Conservation (phyloP, 495 filamentous ascomycete species). For the Tricharina praecox region DNA sequence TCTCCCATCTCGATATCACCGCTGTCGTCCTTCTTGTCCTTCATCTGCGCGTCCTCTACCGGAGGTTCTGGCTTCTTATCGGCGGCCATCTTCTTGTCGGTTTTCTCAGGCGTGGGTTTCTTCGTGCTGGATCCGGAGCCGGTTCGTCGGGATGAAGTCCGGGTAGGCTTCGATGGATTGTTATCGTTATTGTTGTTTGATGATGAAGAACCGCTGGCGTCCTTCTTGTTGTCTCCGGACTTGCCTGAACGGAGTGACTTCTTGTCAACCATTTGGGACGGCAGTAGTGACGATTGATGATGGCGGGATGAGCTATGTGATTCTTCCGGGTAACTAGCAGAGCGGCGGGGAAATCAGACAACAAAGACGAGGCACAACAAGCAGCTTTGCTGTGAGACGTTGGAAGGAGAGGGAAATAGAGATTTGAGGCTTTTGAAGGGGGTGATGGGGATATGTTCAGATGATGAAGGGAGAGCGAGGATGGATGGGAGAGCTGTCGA, state of each 20-base stretch:
- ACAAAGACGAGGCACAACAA: too few species aligned
- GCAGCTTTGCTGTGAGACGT: too few species aligned
- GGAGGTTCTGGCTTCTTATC: slow-evolving; percentile 2
- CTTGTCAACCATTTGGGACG: slow-evolving; percentile 24
- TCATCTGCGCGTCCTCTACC: slow-evolving; percentile 9
- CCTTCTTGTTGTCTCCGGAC: slow-evolving; percentile 17
- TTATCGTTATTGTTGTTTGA: slow-evolving; percentile 13
- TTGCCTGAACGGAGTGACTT: slow-evolving; percentile 24
- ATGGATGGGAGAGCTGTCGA: too few species aligned
- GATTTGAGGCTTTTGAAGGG: neutral
- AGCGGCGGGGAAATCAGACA: neutral
- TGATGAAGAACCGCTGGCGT: slow-evolving; percentile 18
- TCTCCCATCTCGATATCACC: slow-evolving; percentile 15
- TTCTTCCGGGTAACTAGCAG: slow-evolving; percentile 5
- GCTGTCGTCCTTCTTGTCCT: slow-evolving; percentile 6
- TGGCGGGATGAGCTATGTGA: slow-evolving; percentile 1
- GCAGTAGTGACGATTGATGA: neutral
- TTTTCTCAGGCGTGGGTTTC: neutral
- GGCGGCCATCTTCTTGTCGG: slow-evolving; percentile 5
- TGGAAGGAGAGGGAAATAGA: neutral
- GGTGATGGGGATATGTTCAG: neutral
- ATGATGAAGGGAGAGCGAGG: too few species aligned
- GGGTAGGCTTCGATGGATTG: slow-evolving; percentile 4
- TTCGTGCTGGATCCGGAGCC: slow-evolving; percentile 10
- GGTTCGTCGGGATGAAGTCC: slow-evolving; percentile 4